These are phyloP conservation scores for Heteromeles arbutifolia DNA, from an alignment of 306 rosid genomes.

Conservation along the genomic window DNA sequence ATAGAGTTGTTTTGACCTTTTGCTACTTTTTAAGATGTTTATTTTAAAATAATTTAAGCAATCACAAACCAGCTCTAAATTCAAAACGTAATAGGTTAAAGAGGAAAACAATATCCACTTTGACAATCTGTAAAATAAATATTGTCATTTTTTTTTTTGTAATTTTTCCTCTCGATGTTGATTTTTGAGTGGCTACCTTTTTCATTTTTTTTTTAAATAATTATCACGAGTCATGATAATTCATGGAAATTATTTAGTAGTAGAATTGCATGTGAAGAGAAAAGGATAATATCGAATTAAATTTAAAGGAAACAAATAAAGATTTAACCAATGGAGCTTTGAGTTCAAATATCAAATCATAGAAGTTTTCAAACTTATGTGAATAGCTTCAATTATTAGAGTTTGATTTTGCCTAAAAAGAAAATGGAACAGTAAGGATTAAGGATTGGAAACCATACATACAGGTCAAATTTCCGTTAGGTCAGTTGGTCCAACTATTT, in stretches of 20 bases:
- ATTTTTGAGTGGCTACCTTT: neutral
- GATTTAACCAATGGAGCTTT: neutral
- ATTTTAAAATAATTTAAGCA: no score
- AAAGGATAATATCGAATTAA: neutral
- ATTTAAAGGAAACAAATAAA: neutral
- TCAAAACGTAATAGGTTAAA: no score
- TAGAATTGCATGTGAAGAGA: neutral
- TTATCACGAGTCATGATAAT: neutral
- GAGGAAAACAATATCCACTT: no score
- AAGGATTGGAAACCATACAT: neutral
- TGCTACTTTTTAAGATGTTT: no score
- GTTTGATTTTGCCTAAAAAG: neutral
- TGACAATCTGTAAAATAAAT: no score
- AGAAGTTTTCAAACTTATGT: neutral
- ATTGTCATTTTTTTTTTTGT: neutral
- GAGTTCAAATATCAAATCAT: neutral
- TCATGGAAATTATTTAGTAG: neutral
- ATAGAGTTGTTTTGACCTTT: no score
- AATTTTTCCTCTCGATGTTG: neutral
- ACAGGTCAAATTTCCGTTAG: no score
- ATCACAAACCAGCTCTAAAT: no score
- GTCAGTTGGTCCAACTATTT: neutral
- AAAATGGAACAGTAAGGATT: no score
- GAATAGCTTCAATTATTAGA: neutral
- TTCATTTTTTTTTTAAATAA: no score